A percentile compares a stretch with the other conserved stretches of the same genome.
Evolutionary conservation across 371 early-diverging fungal species (phyloP).

Genomic region (Aphelidium insulamus): DNA sequence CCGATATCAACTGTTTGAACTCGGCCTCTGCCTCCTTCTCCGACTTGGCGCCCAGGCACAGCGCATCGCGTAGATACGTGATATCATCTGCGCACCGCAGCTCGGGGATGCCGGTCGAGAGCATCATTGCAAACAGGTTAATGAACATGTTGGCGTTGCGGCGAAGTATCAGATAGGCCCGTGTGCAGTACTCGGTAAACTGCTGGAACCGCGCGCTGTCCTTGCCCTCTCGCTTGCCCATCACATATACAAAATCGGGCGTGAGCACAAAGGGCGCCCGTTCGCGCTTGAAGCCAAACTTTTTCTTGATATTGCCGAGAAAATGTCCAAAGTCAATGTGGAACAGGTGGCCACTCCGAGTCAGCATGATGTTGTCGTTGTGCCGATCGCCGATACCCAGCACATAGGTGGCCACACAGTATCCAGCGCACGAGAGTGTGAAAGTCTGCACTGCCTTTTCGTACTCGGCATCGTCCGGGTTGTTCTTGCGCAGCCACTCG

Average conservation of each 20-base stretch:
- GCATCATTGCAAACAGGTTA: constrained; percentile 4
- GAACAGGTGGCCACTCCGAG: constrained; percentile 6
- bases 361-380: constrained; percentile 10
- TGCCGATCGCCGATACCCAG: constrained; percentile 14
- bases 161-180: constrained; percentile 5
- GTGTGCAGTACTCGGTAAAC: constrained; percentile 4
- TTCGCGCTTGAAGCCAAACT: constrained; percentile 8
- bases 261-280: constrained; percentile 8
- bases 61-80: constrained; percentile 4
- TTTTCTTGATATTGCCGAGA: constrained; percentile 9
- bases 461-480: constrained; percentile 4
- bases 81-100: constrained; percentile 3
- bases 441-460: constrained; percentile 3
- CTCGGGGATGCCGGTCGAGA: constrained; percentile 6
- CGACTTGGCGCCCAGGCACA: constrained; percentile 3
- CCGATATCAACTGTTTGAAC: constrained; percentile 3
- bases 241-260: constrained; percentile 6
- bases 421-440: constrained; percentile 6
- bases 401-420: constrained; percentile 9
- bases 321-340: constrained; percentile 15
- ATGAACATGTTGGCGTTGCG: constrained; percentile 5
- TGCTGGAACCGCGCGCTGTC: constrained; percentile 3
- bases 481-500: constrained; percentile 4
- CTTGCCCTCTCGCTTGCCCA: constrained; percentile 3
- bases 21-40: constrained; percentile 5